Base-by-base conservation (phyloP, 441 rosid genomes). In the Capsella rubella region DNA sequence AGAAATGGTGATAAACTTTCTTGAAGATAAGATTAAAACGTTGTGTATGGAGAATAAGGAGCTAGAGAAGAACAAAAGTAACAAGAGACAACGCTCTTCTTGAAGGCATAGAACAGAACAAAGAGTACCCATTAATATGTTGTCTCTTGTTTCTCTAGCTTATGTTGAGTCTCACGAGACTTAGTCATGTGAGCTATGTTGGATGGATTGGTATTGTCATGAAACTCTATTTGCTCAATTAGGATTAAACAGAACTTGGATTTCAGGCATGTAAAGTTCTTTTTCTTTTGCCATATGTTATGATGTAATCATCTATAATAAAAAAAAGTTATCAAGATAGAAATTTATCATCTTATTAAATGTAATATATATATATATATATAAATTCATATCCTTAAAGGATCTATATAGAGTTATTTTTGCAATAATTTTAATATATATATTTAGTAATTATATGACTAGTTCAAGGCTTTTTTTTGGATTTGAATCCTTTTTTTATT, bases 41-140 rank as follows among this genome's bases (percentile, higher is more conserved):
- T 66, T 88, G 61, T 77, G 45, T 73, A 80, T 72, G 74, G 95
- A 91, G 66, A 87, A 86, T 5, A 83, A 84, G 73, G 86, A 86
- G 46, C 40, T 90, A 75, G 87, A 79, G 84, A 84, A 79, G 83
- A 82, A 61, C 21, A 59, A 7, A 6, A 31, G 31, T 7, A 49
- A 50, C 46, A 49, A 49, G 11, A 29, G 61, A 57, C 58, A 57
- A 21, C 25, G 25, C 25, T 21, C 25, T 21, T 21, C 25, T 21
- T 21, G 25, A 21, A 21, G 25, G 25, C 25, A 21, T 21, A 21
- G 25, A 21, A 21, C 25, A 21, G 25, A 21, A 21, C 25, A 21
- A 21, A 21, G 25, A 21, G 25, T 21, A 21, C 25, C 25, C 25
- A 21, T 21, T 21, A 21, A 21, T 21, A 21, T 21, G 2, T 2